Evolutionary conservation across 2,329 filamentous ascomycete genomes (phyloP), one percentile per base, ranked within the genome.

Genomic region (Alternaria burnsii): DNA sequence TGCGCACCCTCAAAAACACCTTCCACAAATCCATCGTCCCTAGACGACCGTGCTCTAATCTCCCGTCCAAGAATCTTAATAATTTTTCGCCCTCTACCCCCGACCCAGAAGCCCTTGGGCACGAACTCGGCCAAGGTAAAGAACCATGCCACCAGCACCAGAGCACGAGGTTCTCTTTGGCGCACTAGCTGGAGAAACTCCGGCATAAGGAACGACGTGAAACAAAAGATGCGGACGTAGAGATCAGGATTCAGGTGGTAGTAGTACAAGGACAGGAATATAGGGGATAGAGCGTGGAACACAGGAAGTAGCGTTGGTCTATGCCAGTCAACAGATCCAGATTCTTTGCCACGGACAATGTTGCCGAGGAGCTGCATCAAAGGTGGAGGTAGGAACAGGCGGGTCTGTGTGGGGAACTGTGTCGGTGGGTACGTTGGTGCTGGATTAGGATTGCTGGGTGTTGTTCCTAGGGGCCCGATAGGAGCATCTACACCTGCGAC

Each of bases 261-360:
- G 52, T 76, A 70, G 51, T 76, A 77, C 18, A 77, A 43, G 9
- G 71, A 74, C 20, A 75, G 61, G 40, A 77, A 77, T 6, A 77
- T 74, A 3, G 75, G 74, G 4, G 70, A 71, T 3, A 77, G 55
- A 0, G 69, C 72, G 30, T 76, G 70, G n/a, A 76, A 67, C 9
- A 66, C 66, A 1, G 74, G 71, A n/a, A 71, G 50, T 1, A 76
- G 48, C 2, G 64, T 62, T 8, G 67, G 58, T 12, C 62, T 54
- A 30, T 76, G 59, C 28, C 70, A 24, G 44, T 76, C 72, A 2
- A 72, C 34, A 0, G 63, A 63, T 6, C 63, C 65, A 9, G 57
- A 55, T 22, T 41, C 22, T 8, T 53, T n/a, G n/a, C 67, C 59
- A 3, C 66, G 55, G 12, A 67, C 58, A 6, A 71, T 43, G 11